Percentiles rank a stretch among this genome's conserved stretches.
These are phyloP conservation scores for Alopecurus myosuroides DNA, from an alignment of 176 grass and related monocot genomes.

Conservation along the genomic window DNA sequence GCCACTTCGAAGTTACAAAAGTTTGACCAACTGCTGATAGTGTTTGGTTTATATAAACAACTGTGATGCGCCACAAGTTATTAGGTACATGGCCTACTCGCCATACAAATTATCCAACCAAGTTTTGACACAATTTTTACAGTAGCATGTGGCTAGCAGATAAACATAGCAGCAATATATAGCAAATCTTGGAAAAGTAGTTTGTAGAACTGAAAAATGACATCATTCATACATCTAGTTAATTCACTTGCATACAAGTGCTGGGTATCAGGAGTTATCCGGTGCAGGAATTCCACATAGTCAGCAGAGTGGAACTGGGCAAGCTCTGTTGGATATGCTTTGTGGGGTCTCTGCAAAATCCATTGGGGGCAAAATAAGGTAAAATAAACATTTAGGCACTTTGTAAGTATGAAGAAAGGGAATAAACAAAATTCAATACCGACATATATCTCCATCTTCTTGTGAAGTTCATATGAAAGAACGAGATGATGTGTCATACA, in stretches of 20 bases:
- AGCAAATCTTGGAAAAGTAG: conserved; percentile 11
- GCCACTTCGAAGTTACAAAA: background rate
- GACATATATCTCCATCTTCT: conserved; percentile 99
- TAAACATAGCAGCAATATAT: conserved; percentile 6
- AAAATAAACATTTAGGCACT: background rate
- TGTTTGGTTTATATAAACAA: background rate
- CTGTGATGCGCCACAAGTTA: background rate
- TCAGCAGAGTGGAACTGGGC: conserved; percentile 96
- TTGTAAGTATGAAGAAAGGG: conserved; percentile 11
- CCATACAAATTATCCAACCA: background rate
- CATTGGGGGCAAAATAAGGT: conserved; percentile 9
- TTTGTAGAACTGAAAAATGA: conserved; percentile 23
- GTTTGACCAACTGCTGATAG: background rate
- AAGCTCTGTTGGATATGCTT: conserved; percentile 95
- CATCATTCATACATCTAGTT: conserved; percentile 77
- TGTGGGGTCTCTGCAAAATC: conserved; percentile 87
- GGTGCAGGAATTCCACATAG: conserved; percentile 99
- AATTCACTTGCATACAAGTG: conserved; percentile 73
- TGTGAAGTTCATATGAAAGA: conserved; percentile 89
- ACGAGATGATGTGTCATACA: conserved; percentile 99
- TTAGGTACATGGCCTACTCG: background rate
- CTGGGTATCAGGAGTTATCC: conserved; percentile 85
- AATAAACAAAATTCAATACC: conserved; percentile 36
- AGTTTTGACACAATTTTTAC: background rate
- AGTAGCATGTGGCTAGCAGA: background rate